Evolutionary conservation across 176 grass and related monocot genomes (phyloP), one percentile per base, ranked within the genome.

Genomic region (Oryza australiensis): DNA sequence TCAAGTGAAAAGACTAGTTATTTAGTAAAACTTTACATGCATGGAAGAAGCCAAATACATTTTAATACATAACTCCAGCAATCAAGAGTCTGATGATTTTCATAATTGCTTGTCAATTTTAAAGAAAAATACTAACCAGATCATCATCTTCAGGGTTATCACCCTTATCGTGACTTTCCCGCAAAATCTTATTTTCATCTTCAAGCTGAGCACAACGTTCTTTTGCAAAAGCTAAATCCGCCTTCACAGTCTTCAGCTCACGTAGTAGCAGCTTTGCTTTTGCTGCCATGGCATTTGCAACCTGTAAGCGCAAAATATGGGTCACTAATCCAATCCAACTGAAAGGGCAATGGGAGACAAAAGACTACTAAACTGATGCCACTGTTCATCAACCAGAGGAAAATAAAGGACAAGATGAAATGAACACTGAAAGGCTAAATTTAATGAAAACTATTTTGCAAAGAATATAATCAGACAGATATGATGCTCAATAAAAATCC

Each of bases 231-330:
- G 90, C 88, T 48, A 98, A 88, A 76, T 98, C 95, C 53, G 90
- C 95, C 87, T 95, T 98, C n/a, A 98, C 79, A 70, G 92, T 98
- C 81, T 95, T 93, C 53, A 98, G 87, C 74, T 98, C 95, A n/a
- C 92, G 85, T 62, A 98, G 64, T 66, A 98, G 85, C 79, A 98
- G 83, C 76, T 98, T 98, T 73, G 95, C 92, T 87, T 98, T 98
- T 80, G 95, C 95, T 89, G 95, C 93, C 95, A 98, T 95, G 65
- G 95, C 92, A 91, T 98, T 98, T 30, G 95, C 86, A 91, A 98
- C 95, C 95, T 98, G 75, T 27, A 64, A 57, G n/a, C 28, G 60
- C 45, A 81, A 65, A 75, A 49, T 13, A 82, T 8, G 6, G 75
- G 46, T 14, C 67, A 85, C 76, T 40, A 79, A 63, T 88, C 72